Base-by-base conservation (phyloP, 2,329 filamentous ascomycete species). In the Xylaria arbuscula region DNA sequence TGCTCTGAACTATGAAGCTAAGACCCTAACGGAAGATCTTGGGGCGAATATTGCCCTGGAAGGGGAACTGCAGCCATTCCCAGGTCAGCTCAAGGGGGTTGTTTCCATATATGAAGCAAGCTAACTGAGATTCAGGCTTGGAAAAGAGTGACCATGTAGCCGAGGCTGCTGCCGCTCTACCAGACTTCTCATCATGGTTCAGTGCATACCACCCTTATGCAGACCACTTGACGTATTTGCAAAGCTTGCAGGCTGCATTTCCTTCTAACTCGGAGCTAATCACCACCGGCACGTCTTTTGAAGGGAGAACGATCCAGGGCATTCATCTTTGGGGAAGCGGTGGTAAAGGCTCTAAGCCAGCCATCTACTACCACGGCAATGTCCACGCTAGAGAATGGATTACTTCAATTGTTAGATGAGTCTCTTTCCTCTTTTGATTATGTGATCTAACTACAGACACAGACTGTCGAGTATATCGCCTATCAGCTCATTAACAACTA, bases 251-350 rank as follows among this genome's bases (percentile, higher is more conserved):
- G 60, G 78, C 80, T 1, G 75, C 78, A 3, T 85, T 85, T 72
- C 81, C 86, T 2, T 72, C 74, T 3, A 83, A 85, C 68, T 81
- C 85, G 17, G 83, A 86, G 73, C 79, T 86, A 59, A 80, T 87
- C 56, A 81, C 78, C 7, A 77, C 82, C 11, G 86, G 86, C 4
- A 80, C 76, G 5, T 86, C 85, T 1, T 79, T 80, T 47, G 76
- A 85, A 65, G 83, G 83, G 2, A 80, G 83, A 34, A 68, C 77
- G 67, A 92, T 94, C 56, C 87, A 87, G 15, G 92, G 89, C 13
- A 81, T 88, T 60, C 85, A 87, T 72, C 80, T 88, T 67, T 87
- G 82, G 80, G 86, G 86, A 62, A 81, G 76, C 66, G 78, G 78
- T 3, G 81, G 82, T 15, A 83, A 81, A 70, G 82, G 80, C 28